Percentiles rank a stretch among this genome's conserved stretches.
Evolutionary conservation across 495 filamentous ascomycete species (phyloP).

Genomic region (Penicillium bovifimosum): DNA sequence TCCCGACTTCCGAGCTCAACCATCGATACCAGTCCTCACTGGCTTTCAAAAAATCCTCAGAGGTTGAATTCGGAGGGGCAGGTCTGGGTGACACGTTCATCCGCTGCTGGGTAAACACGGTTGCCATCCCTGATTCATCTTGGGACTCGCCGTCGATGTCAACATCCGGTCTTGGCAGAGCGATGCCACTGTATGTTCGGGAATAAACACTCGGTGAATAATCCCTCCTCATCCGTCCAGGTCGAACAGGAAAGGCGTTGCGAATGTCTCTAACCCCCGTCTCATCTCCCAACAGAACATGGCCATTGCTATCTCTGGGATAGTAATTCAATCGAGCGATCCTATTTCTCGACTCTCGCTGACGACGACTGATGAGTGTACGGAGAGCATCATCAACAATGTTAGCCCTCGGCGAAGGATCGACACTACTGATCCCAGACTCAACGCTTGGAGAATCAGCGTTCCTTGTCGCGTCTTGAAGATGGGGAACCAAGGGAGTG

Average conservation of each 20-base stretch:
- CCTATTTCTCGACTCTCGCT: no score
- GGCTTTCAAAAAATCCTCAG: constrained; percentile 11
- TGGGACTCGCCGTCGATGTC: constrained; percentile 11
- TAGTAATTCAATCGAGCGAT: no score
- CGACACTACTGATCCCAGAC: constrained; percentile 48
- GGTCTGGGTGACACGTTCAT: constrained; percentile 32
- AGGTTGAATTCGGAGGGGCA: constrained; percentile 4
- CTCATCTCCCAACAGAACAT: no score
- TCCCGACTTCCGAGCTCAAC: constrained; percentile 42
- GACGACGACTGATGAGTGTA: no score
- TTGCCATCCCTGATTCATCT: constrained; percentile 37
- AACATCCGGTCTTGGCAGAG: constrained; percentile 22
- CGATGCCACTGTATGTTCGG: constrained; percentile 45
- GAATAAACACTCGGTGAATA: constrained; percentile 53
- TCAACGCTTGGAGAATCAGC: constrained; percentile 44
- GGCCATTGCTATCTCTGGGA: no score
- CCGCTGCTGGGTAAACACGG: constrained; percentile 39
- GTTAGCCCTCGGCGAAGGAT: constrained; percentile 26
- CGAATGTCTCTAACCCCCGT: no score
- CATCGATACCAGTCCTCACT: constrained; percentile 46
- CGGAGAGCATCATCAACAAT: constrained; percentile 8
- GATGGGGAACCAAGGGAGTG: constrained; percentile 18
- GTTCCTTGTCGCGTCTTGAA: background rate
- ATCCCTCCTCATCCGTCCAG: background rate
- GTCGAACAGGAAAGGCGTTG: no score